Base-by-base conservation (phyloP, 192 early-diverging fungal genomes). In the Backusella westeae region DNA sequence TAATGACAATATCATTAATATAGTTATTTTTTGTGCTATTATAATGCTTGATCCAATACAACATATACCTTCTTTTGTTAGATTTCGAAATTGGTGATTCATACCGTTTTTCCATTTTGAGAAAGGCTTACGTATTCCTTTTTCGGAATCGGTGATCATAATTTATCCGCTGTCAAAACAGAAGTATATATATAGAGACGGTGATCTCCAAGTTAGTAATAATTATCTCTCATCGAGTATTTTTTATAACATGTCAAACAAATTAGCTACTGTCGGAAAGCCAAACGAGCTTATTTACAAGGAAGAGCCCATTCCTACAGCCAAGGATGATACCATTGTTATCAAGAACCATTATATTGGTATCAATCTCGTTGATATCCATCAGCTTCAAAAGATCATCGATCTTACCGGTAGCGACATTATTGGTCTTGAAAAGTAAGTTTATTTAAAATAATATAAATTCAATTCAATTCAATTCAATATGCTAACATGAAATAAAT, bases 301-400 rank as follows among this genome's bases (percentile, higher is more conserved):
- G 21, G 68, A 82, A 10, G 71, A 85, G 1, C 85, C 89, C 19
- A 83, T 77, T 42, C 93, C 93, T 2, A 71, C 72, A 12, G 78
- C 83, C 7, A 85, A 82, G 21, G 75, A 83, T 2, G 85, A 87
- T 21, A 84, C 90, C 34, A 75, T 96, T 7, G 81, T 96, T n/a
- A 88, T 97, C 56, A 87, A 88, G 69, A 96, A 96, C 84, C 70
- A 42, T 35, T n/a, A 72, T 1, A 44, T 75, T 76, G 81, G 81
- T 5, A 88, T 98, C 46, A 98, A 97, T 85, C 95, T 91, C 67
- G 95, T 97, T 72, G 97, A 98, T 81, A 97, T 91, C 0, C 95
- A 96, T 81, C 94, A 94, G 63, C 91, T 96, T 67, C 85, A 85
- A 15, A 96, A 96, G 38, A 82, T 94, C 9, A 96, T 96, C 78